Base-by-base conservation (phyloP, 2,329 filamentous ascomycete genomes). In the Penicillium sp. region DNA sequence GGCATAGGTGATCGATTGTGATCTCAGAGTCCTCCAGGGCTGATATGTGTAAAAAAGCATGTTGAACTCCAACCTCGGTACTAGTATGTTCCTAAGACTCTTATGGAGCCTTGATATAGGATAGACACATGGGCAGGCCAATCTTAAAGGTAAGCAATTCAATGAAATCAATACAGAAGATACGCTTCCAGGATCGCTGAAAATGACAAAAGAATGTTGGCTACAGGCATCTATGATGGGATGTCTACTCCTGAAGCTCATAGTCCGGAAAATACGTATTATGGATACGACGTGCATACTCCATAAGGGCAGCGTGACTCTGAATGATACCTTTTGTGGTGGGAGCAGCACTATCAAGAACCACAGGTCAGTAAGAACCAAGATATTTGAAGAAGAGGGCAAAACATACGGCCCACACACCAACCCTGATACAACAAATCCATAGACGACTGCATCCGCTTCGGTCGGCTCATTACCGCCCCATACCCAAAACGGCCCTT, bases 271-370 rank as follows among this genome's bases (percentile, higher is more conserved):
- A 88, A 63, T 84, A 86, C 5, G 59, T 57, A 47, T 78, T 70
- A 64, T 86, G 84, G 43, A 88, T 85, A 55, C 81, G 77, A 37
- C 65, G 64, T 3, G 82, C 84, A 69, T 87, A 88, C 3, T 86
- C 82, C 10, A 83, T 39, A 11, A 86, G 55, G 0, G 73, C 72
- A 0, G 83, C 81, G 58, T 80, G 81, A 2, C 69, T 67, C 56
- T 71, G 76, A 4, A 86, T 68, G 2, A 82, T 67, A 26, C 71
- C 65, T 52, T 71, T 74, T 4, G 80, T 81, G 14, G 75, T 75
- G 0, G 84, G 84, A 3, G 71, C 75, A 6, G 81, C 84, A 57
- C 19, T 45, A 47, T 21, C 50, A 49, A 63, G 24, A 64, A 52
- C 29, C 9, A 4, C 48, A 52, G 35, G 10, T 16, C 9, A 46